phyloP scores from a whole-genome alignment of 345 rosid species.

The Gossypium sturtianum region DNA sequence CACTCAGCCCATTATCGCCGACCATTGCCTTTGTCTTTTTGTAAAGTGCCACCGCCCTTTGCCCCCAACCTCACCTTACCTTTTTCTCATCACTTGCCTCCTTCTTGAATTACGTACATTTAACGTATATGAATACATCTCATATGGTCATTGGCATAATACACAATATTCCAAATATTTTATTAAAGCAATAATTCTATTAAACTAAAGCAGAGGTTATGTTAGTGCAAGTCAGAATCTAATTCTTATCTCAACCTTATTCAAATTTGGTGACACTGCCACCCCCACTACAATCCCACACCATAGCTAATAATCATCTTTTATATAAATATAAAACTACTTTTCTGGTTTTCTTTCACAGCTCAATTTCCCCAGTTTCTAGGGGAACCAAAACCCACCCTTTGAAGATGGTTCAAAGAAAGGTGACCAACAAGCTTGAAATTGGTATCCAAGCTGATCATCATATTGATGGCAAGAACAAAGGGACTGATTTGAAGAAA shows the following conservation, averaged over 20 bases:
- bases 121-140: background rate
- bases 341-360: conserved; percentile 26
- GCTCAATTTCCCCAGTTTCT: conserved; percentile 7
- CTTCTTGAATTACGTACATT: background rate
- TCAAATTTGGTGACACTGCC: conserved; percentile 19
- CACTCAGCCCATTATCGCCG: conserved; percentile 27
- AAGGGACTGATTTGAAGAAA: conserved; percentile 66
- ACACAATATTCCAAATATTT: background rate
- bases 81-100: background rate
- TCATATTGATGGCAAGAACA: conserved; percentile 51
- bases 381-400: conserved; percentile 19
- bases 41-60: background rate
- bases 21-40: conserved; percentile 4
- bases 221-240: conserved; percentile 28
- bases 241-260: conserved; percentile 19
- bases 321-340: background rate
- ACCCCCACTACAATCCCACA: background rate
- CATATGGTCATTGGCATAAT: background rate
- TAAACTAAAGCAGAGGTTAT: conserved; percentile 1
- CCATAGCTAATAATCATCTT: too few species aligned
- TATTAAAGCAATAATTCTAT: conserved; percentile 6
- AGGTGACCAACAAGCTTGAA: conserved; percentile 47
- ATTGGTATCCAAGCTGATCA: conserved; percentile 48
- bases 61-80: background rate
- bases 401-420: conserved; percentile 78